Base-by-base conservation (phyloP, 257 asterid genomes). In the Fraxinus americana region DNA sequence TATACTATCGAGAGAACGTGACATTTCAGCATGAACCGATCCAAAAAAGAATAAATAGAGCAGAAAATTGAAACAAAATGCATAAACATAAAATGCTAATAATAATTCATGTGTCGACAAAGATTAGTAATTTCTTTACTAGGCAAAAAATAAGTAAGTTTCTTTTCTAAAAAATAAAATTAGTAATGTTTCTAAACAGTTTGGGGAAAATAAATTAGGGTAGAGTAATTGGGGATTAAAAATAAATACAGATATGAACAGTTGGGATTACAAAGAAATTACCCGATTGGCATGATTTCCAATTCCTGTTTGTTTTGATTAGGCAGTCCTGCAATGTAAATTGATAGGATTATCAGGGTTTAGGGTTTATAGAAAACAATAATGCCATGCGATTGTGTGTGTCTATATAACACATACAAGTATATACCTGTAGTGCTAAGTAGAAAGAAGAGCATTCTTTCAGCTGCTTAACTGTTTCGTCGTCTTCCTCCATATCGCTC, bases 211-310 rank as follows among this genome's bases (percentile, higher is more conserved):
- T 25, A 61, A 61, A 25, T 63, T 63, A 23, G 19, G 69, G 7
- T 11, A 23, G 2, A 2, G 36, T 11, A 9, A 63, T 25, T 63
- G 16, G 69, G 16, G 35, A 27, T 23, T 25, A 3, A 23, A 25
- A 63, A 27, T 63, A 23, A 63, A 9, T 63, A 27, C 34, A 63
- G 27, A 63, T 4, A 63, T 4, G 30, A 63, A 63, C 32, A 25
- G 19, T 27, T 7, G 35, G n/a, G 34, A 14, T 63, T 23, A 9
- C 34, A 63, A 11, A 34, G 19, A 27, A 54, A 77, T 5, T 82
- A 89, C 97, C 92, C 71, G 73, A 80, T 77, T 93, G 98, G 76
- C 98, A 93, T 50, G 97, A 77, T 68, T 86, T 93, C 97, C 98
- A 91, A 71, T 87, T 89, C 80, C 97, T 77, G 69, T 89, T 73